Percentiles rank a stretch among this genome's conserved stretches.
Conservation (phyloP, 169 alveolate genomes). For the Hammondia hammondi region DNA sequence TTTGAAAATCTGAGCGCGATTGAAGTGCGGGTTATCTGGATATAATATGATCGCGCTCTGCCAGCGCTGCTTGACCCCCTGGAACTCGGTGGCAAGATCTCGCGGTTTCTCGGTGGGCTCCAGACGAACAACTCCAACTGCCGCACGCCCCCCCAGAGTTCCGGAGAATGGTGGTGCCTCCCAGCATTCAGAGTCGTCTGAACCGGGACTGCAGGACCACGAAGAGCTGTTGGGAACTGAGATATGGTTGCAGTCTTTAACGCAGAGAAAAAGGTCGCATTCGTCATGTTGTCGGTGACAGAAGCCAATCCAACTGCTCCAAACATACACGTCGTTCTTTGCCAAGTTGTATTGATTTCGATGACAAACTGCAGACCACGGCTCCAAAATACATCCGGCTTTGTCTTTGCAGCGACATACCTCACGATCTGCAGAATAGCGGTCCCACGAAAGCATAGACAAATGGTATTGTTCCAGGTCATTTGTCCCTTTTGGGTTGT, state of each 20-base stretch:
- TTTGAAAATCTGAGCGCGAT: not conserved
- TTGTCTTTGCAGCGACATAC: not conserved
- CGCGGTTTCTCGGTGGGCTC: not conserved
- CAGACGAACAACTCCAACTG: not conserved
- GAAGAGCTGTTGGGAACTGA: not conserved
- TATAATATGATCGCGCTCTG: not conserved
- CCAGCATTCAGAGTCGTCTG: not conserved
- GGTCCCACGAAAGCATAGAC: not conserved
- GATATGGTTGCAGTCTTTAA: not conserved
- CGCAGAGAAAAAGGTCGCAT: not conserved
- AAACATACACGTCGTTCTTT: not conserved
- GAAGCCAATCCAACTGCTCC: not conserved
- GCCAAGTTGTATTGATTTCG: not conserved
- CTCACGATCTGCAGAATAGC: not conserved
- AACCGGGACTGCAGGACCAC: not conserved
- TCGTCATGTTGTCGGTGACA: not conserved
- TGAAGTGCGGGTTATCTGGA: slow-evolving; percentile 16
- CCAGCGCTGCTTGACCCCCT: not conserved
- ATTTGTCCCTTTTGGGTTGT: not conserved
- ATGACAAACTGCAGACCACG: not conserved
- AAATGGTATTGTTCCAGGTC: not conserved
- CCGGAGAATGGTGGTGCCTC: not conserved
- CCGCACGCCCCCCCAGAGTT: not conserved
- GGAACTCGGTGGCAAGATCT: not conserved
- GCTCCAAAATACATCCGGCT: not conserved